phyloP scores from a whole-genome alignment of 2,329 filamentous ascomycete species.

The Iodosphaeria phyllophila region DNA sequence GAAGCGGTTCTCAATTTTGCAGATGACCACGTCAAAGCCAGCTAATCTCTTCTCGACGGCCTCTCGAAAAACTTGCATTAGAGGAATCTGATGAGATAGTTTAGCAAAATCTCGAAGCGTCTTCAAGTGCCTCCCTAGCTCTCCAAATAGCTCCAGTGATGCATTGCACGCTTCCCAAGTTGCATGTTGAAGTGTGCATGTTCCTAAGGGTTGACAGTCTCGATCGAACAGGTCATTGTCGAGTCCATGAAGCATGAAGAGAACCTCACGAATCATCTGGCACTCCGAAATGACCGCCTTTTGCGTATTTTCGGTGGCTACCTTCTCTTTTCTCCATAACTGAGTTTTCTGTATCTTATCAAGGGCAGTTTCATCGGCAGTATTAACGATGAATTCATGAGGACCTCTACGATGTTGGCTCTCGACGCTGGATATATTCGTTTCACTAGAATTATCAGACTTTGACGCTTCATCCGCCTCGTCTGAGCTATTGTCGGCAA shows the following conservation, averaged over 20 bases:
- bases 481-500: conserved; percentile 43
- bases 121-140: conserved; percentile 24
- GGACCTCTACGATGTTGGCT: conserved; percentile 10
- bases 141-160: conserved; percentile 25
- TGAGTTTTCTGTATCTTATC: conserved; percentile 22
- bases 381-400: conserved; percentile 17
- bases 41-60: conserved; percentile 37
- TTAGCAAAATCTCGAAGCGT: conserved; percentile 25
- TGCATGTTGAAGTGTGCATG: conserved; percentile 27
- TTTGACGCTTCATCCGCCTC: conserved; percentile 18
- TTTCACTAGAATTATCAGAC: conserved; percentile 15
- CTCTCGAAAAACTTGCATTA: conserved; percentile 54
- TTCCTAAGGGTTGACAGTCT: conserved; percentile 18
- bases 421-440: conserved; percentile 16
- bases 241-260: conserved; percentile 74
- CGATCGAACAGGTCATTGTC: conserved; percentile 50
- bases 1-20: conserved; percentile 39
- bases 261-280: conserved; percentile 53
- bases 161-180: conserved; percentile 30
- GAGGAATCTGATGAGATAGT: conserved; percentile 28
- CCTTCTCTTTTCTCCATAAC: conserved; percentile 22
- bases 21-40: conserved; percentile 38
- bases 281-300: conserved; percentile 45
- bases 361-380: conserved; percentile 16
- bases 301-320: conserved; percentile 13